Evolutionary conservation across 225 moss, liverwort and hornwort genomes (phyloP).

Genomic region (Polytrichum commune): DNA sequence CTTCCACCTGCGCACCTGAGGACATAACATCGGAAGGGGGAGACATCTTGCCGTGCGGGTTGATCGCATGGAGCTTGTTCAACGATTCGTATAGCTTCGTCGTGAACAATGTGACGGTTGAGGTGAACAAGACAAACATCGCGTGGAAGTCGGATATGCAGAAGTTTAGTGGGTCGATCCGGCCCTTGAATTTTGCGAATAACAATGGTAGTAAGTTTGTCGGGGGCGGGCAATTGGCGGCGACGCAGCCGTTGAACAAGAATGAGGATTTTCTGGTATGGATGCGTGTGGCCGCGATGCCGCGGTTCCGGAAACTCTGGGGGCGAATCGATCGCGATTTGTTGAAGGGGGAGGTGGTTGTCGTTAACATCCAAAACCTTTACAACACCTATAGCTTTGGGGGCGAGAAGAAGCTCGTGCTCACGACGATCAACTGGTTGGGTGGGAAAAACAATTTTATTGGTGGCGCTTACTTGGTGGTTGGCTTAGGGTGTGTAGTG

Average conservation of each 20-base stretch:
- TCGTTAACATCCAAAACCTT: constrained; percentile 28
- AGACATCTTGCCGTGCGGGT: constrained; percentile 51
- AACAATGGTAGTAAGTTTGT: constrained; percentile 16
- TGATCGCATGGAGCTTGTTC: constrained; percentile 70
- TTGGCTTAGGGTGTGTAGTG: constrained; percentile 35
- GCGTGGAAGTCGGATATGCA: constrained; percentile 61
- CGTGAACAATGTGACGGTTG: neutral
- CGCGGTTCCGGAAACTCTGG: constrained; percentile 63
- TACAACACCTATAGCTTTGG: constrained; percentile 63
- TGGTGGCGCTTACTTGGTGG: constrained; percentile 49
- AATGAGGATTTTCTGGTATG: constrained; percentile 67
- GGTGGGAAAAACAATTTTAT: constrained; percentile 68
- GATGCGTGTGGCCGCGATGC: constrained; percentile 70
- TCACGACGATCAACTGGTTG: constrained; percentile 67
- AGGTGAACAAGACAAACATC: constrained; percentile 34
- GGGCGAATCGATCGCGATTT: constrained; percentile 61
- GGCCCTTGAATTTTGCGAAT: constrained; percentile 43
- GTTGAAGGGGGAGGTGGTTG: constrained; percentile 6
- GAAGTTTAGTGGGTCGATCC: constrained; percentile 29
- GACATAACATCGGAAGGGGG: constrained; percentile 9
- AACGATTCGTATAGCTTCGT: constrained; percentile 42
- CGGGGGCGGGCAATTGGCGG: constrained; percentile 27
- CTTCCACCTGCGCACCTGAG: constrained; percentile 41
- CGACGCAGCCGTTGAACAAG: constrained; percentile 24
- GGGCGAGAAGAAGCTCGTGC: constrained; percentile 60